These are phyloP conservation scores for Agaricus bisporus DNA, from an alignment of 768 basidiomycete genomes.

Conservation along the genomic window DNA sequence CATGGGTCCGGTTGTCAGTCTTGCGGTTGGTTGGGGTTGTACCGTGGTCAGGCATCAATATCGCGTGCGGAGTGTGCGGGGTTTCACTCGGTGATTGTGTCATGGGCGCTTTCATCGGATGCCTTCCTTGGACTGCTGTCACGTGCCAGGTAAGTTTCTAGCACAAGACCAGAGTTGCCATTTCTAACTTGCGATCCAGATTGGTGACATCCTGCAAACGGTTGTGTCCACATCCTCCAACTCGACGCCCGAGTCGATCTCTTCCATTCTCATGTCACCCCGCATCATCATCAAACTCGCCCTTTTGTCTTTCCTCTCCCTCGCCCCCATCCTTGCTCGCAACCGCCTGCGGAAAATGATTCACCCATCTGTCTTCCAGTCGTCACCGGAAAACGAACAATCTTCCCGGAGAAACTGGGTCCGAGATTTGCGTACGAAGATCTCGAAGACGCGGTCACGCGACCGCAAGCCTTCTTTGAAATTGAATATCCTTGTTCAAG, in stretches of 20 bases:
- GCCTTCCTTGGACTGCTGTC: conserved; percentile 86
- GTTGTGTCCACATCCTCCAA: conserved; percentile 63
- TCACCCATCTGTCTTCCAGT: conserved; percentile 19
- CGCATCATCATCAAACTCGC: conserved; percentile 79
- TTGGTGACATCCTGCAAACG: conserved; percentile 83
- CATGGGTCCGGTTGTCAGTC: conserved; percentile 85
- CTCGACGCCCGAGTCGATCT: conserved; percentile 70
- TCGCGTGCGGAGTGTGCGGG: conserved; percentile 89
- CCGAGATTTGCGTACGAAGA: conserved; percentile 61
- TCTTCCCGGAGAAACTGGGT: conserved; percentile 53
- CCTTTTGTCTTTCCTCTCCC: conserved; percentile 74
- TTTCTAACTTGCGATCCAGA: conserved; percentile 35
- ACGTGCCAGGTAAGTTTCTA: conserved; percentile 67
- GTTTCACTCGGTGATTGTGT: conserved; percentile 71
- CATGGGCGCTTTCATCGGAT: conserved; percentile 78
- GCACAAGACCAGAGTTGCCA: conserved; percentile 15
- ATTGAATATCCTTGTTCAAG: conserved; percentile 46
- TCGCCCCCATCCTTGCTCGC: conserved; percentile 81
- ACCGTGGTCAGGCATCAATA: conserved; percentile 96
- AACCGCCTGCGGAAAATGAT: conserved; percentile 59
- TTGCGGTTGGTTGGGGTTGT: conserved; percentile 89
- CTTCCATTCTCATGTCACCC: conserved; percentile 79
- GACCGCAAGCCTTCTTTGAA: conserved; percentile 38
- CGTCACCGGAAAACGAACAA: conserved; percentile 19
- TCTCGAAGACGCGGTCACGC: conserved; percentile 47